These are phyloP conservation scores for Xylaria sp. DNA, from an alignment of 2,329 filamentous ascomycete genomes.

Conservation along the genomic window DNA sequence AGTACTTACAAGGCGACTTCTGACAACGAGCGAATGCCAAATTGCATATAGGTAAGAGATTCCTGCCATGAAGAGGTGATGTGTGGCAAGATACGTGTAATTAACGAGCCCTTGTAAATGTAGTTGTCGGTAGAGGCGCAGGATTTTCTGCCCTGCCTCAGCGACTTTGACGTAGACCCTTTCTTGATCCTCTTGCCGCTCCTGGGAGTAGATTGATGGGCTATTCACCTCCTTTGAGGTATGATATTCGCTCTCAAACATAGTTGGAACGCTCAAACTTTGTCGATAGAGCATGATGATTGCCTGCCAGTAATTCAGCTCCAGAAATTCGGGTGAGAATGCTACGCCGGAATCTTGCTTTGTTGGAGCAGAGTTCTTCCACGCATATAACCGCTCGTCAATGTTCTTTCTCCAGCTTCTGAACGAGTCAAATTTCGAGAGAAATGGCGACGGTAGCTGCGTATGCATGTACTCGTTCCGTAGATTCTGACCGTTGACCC, in stretches of 20 bases:
- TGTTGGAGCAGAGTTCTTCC: conserved; percentile 84
- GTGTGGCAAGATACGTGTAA: conserved; percentile 94
- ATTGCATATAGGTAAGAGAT: conserved; percentile 97
- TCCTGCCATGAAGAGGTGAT: conserved; percentile 97
- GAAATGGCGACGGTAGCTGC: conserved; percentile 83
- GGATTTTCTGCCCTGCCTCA: conserved; percentile 90
- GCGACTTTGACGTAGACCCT: conserved; percentile 93
- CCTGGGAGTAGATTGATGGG: conserved; percentile 68
- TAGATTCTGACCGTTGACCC: conserved; percentile 70
- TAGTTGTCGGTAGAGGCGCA: conserved; percentile 89
- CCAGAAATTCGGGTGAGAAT: conserved; percentile 89
- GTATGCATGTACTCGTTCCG: conserved; percentile 80
- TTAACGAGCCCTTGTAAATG: conserved; percentile 91
- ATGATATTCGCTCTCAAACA: conserved; percentile 82
- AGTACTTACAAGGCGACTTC: conserved; percentile 81
- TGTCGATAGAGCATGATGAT: conserved; percentile 96
- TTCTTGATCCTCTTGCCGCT: conserved; percentile 84
- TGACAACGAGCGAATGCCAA: conserved; percentile 92
- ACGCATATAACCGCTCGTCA: conserved; percentile 82
- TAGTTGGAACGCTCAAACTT: conserved; percentile 84
- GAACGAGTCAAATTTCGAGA: conserved; percentile 85
- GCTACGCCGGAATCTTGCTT: conserved; percentile 83
- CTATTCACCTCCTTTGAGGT: conserved; percentile 72
- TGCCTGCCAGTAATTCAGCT: conserved; percentile 97
- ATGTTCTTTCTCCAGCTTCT: conserved; percentile 89